Base-by-base conservation (phyloP, 257 asterid genomes). In the Capsicum baccatum region DNA sequence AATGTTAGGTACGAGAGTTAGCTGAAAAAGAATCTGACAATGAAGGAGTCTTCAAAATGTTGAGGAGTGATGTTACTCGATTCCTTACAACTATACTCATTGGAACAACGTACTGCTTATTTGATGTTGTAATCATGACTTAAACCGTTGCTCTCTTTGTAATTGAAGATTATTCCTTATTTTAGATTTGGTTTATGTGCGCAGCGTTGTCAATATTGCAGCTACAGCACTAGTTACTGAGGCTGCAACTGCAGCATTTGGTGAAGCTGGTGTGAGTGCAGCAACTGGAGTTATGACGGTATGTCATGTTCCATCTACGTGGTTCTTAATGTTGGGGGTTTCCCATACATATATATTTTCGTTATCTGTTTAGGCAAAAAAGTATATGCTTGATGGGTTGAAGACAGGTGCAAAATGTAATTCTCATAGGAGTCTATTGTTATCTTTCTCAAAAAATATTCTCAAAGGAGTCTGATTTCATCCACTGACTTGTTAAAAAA, bases 241-340 rank as follows among this genome's bases (percentile, higher is more conserved):
- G 69, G 99, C 98, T 87, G 99, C 99, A 71, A 96, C 99, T 16
- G 91, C 94, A 44, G 90, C 93, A 85, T 96, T 93, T 90, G 99
- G 99, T 88, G 98, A 93, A 92, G 98, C 97, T 84, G 99, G 99
- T 85, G 93, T 96, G 86, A 94, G 91, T 89, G 98, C 98, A 57
- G 98, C 99, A 79, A 96, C 98, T 81, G 99, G 98, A 85, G 95
- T 96, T 70, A 96, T 96, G 99, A 96, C 99, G 64, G 98, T 96
- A 92, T 79, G 97, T 68, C 81, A 82, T 62, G 56, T 63, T 85
- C 78, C 83, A 59, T 55, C 80, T 67, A 42, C 14, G 58, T 67
- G 19, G 26, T 59, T 8, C 48, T 69, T 15, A 26, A 48, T 81
- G 26, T 80, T 76, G 48, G 63, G 48, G 63, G 2, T 26, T 21